Evolutionary conservation across 352 stramenopile species (phyloP), one percentile per base, ranked within the genome.

Genomic region (Peronospora belbahrii): DNA sequence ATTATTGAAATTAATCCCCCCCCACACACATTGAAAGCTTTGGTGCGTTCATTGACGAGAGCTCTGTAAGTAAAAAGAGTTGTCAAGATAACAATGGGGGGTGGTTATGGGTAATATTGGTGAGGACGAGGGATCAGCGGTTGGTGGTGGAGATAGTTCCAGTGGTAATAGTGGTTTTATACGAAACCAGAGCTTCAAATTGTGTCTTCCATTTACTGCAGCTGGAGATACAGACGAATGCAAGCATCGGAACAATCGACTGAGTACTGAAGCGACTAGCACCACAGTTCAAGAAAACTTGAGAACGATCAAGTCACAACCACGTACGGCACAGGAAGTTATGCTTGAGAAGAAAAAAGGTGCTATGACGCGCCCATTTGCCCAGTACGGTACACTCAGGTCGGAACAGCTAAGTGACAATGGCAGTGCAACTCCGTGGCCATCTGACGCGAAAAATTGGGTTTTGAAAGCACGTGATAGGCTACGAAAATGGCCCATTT

Each of bases 371-470:
- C 36, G 57, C 11, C 41, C 52, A 24, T 52, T 67, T 28, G 17
- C 31, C 0, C 35, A 54, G 11, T 65, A 68, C 50, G 54, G 53
- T 8, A 50, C 58, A 2, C 20, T 71, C n/a, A 52, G 54, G 32
- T 48, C 45, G 3, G 39, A 37, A 35, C 18, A 43, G 9, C 41
- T 44, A 6, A 23, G 14, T 24, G 52, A 61, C 6, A 52, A 48
- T 13, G 17, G 8, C 0, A 42, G 35, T 44, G 44, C 44, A 14
- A 62, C 67, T 20, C 47, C 51, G 40, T 82, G 72, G 70, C 67
- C 62, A 20, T 62, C 61, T 7, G 70, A 74, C 33, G 49, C 75
- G 2, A 59, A 68, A 14, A 73, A 70, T 34, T 74, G 63, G 66
- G 62, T 48, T 13, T 45, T 61, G 18, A 55, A 76, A 31, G 43